Evolutionary conservation across 2,329 filamentous ascomycete genomes (phyloP).

Genomic region (Aspergillus sclerotialis): DNA sequence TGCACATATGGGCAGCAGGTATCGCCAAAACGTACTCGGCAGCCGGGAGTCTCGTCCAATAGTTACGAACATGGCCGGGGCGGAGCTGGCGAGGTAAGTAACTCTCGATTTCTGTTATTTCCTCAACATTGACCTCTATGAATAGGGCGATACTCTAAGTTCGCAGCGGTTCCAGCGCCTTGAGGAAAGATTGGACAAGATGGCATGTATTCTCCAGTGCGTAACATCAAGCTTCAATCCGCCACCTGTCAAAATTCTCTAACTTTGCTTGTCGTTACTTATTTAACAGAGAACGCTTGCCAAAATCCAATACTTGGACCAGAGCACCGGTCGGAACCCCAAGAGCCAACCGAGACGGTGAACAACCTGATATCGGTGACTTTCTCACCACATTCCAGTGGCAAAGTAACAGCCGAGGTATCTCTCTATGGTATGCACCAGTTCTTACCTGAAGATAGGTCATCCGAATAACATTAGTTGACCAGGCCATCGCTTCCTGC

Average conservation of each 20-base stretch:
- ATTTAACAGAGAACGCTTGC: constrained; percentile 10
- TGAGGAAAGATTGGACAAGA: constrained; percentile 15
- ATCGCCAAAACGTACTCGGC: constrained; percentile 1
- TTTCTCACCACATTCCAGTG: background rate
- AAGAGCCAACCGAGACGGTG: background rate
- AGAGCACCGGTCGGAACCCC: background rate
- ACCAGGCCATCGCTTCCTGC: constrained; percentile 1
- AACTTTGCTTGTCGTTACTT: no score
- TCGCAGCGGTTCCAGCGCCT: constrained; percentile 13
- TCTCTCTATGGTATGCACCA: no score
- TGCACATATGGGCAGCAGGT: constrained; percentile 14
- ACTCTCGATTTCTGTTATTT: no score
- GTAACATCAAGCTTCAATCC: no score
- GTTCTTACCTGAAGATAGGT: no score
- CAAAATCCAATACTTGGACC: constrained; percentile 1
- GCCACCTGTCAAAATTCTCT: no score
- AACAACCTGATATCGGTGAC: background rate
- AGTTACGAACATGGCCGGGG: background rate
- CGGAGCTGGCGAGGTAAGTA: constrained; percentile 3
- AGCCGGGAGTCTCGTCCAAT: background rate
- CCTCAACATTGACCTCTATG: no score
- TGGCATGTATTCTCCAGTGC: constrained; percentile 14
- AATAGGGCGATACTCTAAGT: no score
- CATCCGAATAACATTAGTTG: background rate
- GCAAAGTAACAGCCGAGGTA: no score